Conservation (phyloP, 2,329 filamentous ascomycete species). For the Aspergillus sp. region DNA sequence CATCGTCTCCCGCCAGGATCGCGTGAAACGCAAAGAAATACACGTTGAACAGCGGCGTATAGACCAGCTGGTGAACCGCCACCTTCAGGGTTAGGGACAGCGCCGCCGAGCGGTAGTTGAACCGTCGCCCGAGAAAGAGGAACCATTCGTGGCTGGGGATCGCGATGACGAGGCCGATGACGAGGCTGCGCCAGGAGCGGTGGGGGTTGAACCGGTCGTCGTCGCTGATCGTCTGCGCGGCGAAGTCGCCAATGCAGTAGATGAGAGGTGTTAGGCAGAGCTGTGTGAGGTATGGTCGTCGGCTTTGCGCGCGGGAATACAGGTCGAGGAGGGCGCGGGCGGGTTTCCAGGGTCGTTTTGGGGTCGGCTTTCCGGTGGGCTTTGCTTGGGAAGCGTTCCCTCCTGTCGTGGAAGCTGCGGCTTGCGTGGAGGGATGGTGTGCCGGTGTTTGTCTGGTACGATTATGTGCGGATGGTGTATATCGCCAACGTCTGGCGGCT, state of each 20-base stretch:
- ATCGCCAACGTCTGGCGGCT: no score
- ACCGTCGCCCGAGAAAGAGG: conserved; percentile 2
- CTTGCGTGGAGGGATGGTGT: no score
- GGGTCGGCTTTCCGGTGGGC: no score
- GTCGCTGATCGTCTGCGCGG: background rate
- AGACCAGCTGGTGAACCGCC: background rate
- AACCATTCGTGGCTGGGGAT: conserved; percentile 2
- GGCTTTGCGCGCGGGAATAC: conserved; percentile 1
- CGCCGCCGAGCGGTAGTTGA: background rate
- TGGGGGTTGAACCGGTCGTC: background rate
- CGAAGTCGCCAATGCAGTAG: background rate
- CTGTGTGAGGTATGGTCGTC: background rate
- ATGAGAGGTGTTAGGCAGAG: conserved; percentile 2
- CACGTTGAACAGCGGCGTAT: conserved; percentile 2
- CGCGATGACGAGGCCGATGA: background rate
- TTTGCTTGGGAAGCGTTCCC: no score
- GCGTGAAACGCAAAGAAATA: conserved; percentile 1
- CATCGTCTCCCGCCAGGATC: background rate
- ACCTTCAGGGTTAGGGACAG: background rate
- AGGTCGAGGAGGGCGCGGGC: background rate
- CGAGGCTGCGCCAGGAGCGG: background rate
- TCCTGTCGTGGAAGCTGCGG: no score
- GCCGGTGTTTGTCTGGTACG: no score
- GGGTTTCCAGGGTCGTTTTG: no score
- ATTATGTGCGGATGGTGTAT: no score